Base-by-base conservation (phyloP, 2,329 filamentous ascomycete species). In the Trichoderma pleuroti region DNA sequence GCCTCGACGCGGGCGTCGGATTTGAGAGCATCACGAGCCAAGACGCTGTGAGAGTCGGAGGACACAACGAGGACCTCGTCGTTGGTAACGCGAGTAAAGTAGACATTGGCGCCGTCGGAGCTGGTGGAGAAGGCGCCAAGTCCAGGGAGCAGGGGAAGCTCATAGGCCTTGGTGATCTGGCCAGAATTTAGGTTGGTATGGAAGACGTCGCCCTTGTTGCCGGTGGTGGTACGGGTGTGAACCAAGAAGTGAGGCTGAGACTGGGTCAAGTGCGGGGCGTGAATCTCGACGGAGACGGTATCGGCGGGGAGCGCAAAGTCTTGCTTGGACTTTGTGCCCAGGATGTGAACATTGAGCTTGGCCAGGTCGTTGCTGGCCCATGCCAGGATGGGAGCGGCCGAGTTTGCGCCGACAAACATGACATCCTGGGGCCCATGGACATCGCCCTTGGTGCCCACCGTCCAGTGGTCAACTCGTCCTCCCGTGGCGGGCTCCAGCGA, bases 131-230 rank as follows among this genome's bases (percentile, higher is more conserved):
- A 93, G 1, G 91, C 89, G 28, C 93, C 94, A 52, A 84, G 84
- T 1, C 92, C 93, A 28, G 87, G 81, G 24, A 94, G 80, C 66
- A 89, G 88, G 0, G 94, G 92, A 14, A 98, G 84, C 32, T 91
- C 89, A 78, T 97, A 97, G 0, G 91, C 91, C 79, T 93, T 93
- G n/a, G 85, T 86, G 32, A 95, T 86, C 21, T 86, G 87, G 68
- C 86, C 87, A 71, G 85, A 90, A 81, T 91, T 91, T 65, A 93
- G 80, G 75, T 97, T 88, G 71, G 97, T 87, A 76, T 97, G 93
- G 77, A 91, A 98, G 34, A 98, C 91, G 72, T 97, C 92, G 4
- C 92, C 95, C 84, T 92, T 93, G 77, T 94, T 92, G 21, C 89
- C 89, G 3, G 84, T 84, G 42, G 84, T 84, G 0, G 93, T 93